Evolutionary conservation across 2,329 filamentous ascomycete species (phyloP), one percentile per base, ranked within the genome.

Genomic region (Ascochyta pisi): DNA sequence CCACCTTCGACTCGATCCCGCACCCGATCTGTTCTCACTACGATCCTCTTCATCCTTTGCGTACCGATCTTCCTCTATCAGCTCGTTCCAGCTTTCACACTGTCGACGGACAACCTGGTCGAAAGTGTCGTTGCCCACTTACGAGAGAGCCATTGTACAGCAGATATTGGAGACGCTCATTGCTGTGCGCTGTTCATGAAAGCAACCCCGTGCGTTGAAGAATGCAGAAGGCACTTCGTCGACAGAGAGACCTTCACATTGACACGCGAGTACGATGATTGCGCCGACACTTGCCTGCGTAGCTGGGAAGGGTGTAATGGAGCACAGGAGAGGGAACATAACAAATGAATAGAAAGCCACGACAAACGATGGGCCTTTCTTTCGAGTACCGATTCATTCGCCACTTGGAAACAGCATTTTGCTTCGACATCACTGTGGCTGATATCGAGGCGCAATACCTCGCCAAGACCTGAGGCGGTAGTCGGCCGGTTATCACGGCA

Each of bases 201-300:
- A n/a, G 70, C 68, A 8, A 50, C 65, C 22, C 69, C 69, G 0
- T 73, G 70, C 31, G 39, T 69, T 3, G 65, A 71, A 45, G 63
- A 68, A 47, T 73, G 70, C 47, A 54, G 67, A 15, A 66, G 66
- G 35, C 22, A 53, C 10, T 60, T 60, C 44, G 23, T 70, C 13
- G 67, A 73, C 37, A 57, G 70, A n/a, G 62, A 66, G 49, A 70
- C 67, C 3, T 61, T 64, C n/a, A 24, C 41, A 3, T 22, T 66
- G 22, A 71, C 65, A 1, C 44, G 57, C n/a, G 68, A 69, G 42
- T 73, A 68, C 34, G 69, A 70, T 3, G 50, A 60, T n/a, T 73
- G 70, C 50, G 52, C 58, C 22, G 57, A 63, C 22, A 33, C 19
- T 2, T 64, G 62, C 42, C 26, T 60, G 10, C 34, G 34, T 5